Base-by-base conservation (phyloP, 768 basidiomycete species). In the Epithele typhae region DNA sequence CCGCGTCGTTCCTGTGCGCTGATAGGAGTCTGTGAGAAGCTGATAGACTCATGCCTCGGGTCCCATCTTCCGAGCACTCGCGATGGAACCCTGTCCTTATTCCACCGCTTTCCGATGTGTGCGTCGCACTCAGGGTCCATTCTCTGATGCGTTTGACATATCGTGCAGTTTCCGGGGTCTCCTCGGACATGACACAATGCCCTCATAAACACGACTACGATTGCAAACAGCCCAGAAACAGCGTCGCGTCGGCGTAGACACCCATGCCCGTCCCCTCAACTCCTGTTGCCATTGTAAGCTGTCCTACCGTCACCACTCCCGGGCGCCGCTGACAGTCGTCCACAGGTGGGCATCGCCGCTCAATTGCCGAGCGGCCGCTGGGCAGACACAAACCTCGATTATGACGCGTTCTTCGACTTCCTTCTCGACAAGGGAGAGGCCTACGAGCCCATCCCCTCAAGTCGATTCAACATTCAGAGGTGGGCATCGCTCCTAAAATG, bases 311-410 rank as follows among this genome's bases (percentile, higher is more conserved):
- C 12, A 19, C 22, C 37, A 11, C 11, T 38, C 37, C 12, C 22
- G 4, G 3, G 23, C 17, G 30, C 30, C n/a, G n/a, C 40, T 32
- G 24, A 34, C 30, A 18, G 21, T 33, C 21, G 7, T 2, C 19
- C 32, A 9, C 12, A 68, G 68, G 64, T 71, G 48, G 71, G 71
- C 25, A 59, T 73, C 25, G 64, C 71, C 23, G 63, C 63, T 18
- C 64, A 70, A 47, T 59, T 73, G n/a, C 71, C 71, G 2, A 62
- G 62, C 35, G 71, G 70, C 15, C 52, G 56, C 18, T 43, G 45
- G 4, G 30, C 35, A 7, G 24, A 25, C 4, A 42, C 43, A 24
- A 69, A 71, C 49, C 56, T 71, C 17, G 63, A 66, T 55, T 62
- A 68, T 46, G 36, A 62, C 14, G 40, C 57, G 6, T 70, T 71